phyloP scores from a whole-genome alignment of 495 filamentous ascomycete genomes.

The Tuber brumale region DNA sequence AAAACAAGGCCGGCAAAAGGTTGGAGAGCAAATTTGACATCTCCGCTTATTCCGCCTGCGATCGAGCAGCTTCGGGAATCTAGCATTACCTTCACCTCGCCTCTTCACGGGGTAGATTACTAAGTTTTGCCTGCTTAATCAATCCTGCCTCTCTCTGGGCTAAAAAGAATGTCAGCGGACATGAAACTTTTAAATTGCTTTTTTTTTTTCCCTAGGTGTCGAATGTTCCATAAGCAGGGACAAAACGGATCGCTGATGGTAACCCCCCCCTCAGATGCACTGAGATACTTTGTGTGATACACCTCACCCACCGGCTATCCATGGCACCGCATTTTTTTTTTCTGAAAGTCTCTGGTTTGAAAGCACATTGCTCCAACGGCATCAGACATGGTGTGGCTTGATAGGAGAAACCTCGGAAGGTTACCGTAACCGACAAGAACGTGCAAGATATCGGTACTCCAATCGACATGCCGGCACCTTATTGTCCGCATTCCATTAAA shows the following conservation, averaged over 20 bases:
- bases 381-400: background rate
- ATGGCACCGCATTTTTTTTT: background rate
- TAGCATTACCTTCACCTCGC: background rate
- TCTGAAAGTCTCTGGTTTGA: background rate
- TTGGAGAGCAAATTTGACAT: background rate
- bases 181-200: background rate
- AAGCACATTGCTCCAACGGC: background rate
- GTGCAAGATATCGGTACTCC: conserved; percentile 1
- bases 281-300: background rate
- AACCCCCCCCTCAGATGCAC: background rate
- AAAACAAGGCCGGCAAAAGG: background rate
- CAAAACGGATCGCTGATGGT: background rate
- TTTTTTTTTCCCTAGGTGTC: background rate
- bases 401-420: background rate
- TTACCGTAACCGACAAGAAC: background rate
- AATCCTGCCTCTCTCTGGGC: background rate
- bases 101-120: background rate
- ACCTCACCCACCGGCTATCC: background rate
- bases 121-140: background rate
- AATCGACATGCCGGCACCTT: background rate
- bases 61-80: background rate
- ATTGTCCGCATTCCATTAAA: background rate
- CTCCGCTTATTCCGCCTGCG: background rate
- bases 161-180: background rate
- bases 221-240: background rate